Percentiles rank a stretch among this genome's conserved stretches.
Evolutionary conservation across 352 stramenopile species (phyloP).

Genomic region (Globisporangium perplexum): DNA sequence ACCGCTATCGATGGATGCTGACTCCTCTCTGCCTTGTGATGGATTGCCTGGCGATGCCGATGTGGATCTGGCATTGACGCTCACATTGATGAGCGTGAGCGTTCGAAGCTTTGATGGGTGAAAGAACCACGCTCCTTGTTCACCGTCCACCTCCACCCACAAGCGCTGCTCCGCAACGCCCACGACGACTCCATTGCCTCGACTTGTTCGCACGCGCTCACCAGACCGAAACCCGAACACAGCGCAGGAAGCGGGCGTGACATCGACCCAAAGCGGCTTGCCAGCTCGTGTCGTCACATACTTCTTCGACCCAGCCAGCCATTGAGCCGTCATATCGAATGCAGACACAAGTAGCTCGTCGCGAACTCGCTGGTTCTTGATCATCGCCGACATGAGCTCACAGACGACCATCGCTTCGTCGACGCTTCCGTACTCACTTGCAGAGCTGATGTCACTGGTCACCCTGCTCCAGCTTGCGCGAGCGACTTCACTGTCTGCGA

Average conservation of each 20-base stretch:
- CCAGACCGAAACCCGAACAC: slow-evolving; percentile 43
- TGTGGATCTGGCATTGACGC: not conserved
- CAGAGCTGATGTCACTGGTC: not conserved
- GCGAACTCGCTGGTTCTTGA: slow-evolving; percentile 19
- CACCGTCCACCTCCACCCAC: slow-evolving; percentile 80
- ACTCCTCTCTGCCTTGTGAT: not conserved
- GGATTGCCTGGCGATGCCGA: no score
- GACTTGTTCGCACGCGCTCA: slow-evolving; percentile 62
- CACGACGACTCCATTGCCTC: slow-evolving; percentile 67
- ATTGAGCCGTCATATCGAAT: slow-evolving; percentile 51
- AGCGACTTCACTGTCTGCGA: not conserved
- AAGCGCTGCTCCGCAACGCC: slow-evolving; percentile 52
- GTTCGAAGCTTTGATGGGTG: slow-evolving; percentile 57
- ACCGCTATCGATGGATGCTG: not conserved
- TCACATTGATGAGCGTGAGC: slow-evolving; percentile 21
- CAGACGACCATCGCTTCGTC: slow-evolving; percentile 58
- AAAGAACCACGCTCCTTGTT: slow-evolving; percentile 76
- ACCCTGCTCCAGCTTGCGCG: not conserved
- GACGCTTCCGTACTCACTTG: slow-evolving; percentile 17
- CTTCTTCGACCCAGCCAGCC: slow-evolving; percentile 37
- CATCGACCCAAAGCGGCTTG: slow-evolving; percentile 66
- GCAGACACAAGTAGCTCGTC: slow-evolving; percentile 23
- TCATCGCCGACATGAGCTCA: slow-evolving; percentile 49
- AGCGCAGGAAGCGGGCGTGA: slow-evolving; percentile 25
- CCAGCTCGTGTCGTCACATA: slow-evolving; percentile 57